Base-by-base conservation (phyloP, 768 basidiomycete genomes). In the Phallus indusiatus region DNA sequence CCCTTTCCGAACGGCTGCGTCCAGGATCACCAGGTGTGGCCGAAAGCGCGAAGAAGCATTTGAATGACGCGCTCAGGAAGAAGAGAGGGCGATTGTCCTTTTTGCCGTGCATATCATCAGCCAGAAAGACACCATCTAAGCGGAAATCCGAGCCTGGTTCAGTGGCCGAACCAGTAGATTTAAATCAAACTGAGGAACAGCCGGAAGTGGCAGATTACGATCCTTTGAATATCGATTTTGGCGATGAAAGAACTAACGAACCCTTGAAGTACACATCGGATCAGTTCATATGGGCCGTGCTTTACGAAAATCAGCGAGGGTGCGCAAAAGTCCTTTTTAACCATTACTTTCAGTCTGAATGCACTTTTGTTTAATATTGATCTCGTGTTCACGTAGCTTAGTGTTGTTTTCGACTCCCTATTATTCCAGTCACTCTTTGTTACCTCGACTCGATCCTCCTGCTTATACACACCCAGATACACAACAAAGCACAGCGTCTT, bases 231-330 rank as follows among this genome's bases (percentile, higher is more conserved):
- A 21, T 59, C 33, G 49, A 59, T 2, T 59, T 59, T 37, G 21
- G 24, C 10, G 57, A 59, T 37, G 11, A 34, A 7, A 28, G 57
- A 36, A 53, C 28, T 16, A 2, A 54, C 18, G n/a, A 55, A 3
- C n/a, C 16, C 22, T 46, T 16, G 47, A 24, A 47, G 9, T 59
- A 48, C 22, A 52, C 66, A 73, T 18, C 70, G 56, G 82, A 86
- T 65, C 70, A 76, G 12, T 91, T 86, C 67, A 78, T 79, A 68
- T 92, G 89, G 89, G 89, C 86, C 7, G 68, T 86, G 10, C 65
- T 91, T 10, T 89, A 88, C 61, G 89, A 92, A 71, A 90, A 91
- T 66, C 89, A 92, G 71, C 75, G 89, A 67, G 89, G 89, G 89
- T 87, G 62, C 34, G 76, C 74, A 9, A 47, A 20, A 53, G 34